Percentiles rank a stretch among this genome's conserved stretches.
These are phyloP conservation scores for Wallacemonas rigidus DNA, from an alignment of 208 protist genomes.

Conservation along the genomic window DNA sequence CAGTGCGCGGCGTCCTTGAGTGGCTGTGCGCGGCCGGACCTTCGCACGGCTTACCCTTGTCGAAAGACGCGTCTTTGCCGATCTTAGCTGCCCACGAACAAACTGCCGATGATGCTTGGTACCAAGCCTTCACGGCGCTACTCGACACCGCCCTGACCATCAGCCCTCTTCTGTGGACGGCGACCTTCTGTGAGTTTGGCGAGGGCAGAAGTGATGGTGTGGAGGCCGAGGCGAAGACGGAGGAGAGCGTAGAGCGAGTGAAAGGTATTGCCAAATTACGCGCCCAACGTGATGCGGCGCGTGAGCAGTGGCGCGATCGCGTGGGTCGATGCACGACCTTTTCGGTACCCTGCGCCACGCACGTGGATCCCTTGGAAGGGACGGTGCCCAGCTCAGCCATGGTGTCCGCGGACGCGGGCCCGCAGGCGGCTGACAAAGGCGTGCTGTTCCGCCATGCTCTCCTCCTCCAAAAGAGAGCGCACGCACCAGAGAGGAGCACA, in stretches of 20 bases:
- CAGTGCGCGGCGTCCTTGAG: not conserved
- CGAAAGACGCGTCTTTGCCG: not conserved
- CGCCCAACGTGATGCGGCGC: constrained; percentile 37
- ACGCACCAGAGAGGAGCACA: not conserved
- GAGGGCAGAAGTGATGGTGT: too few relatives aligned
- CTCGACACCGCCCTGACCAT: constrained; percentile 23
- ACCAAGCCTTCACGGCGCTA: constrained; percentile 1
- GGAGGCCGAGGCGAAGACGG: too few relatives aligned
- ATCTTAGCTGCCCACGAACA: not conserved
- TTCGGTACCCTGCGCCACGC: constrained; percentile 19
- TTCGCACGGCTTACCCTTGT: not conserved
- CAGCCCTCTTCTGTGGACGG: constrained; percentile 33
- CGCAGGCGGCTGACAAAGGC: not conserved
- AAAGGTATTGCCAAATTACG: constrained; percentile 36
- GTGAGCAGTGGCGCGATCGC: constrained; percentile 43
- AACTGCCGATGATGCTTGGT: not conserved
- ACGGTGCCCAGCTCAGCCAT: not conserved
- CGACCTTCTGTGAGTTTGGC: constrained; percentile 20
- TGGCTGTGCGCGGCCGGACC: not conserved
- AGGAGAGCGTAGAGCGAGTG: not conserved
- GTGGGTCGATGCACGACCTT: constrained; percentile 57
- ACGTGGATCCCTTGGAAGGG: not conserved
- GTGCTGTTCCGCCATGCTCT: constrained; percentile 48
- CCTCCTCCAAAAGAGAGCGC: constrained; percentile 35
- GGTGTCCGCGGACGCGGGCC: too few relatives aligned